Base-by-base conservation (phyloP, 495 filamentous ascomycete species). In the Acidiella bohemica region DNA sequence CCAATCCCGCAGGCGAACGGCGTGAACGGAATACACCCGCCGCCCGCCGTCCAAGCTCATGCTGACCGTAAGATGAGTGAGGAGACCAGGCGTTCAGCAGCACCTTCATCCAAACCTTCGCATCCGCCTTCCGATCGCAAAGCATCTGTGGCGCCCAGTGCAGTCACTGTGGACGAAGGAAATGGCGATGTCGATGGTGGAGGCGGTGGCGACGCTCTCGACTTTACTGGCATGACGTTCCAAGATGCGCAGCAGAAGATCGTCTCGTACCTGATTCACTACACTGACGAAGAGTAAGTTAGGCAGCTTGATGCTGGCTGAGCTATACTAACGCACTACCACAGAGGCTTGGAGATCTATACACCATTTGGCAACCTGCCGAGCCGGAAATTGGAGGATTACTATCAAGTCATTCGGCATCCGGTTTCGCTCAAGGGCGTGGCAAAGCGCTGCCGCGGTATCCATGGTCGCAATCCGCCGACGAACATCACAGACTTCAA, bases 241-340 rank as follows among this genome's bases (percentile, higher is more conserved):
- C 81, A 85, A 50, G 65, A 82, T 44, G 84, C 82, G 0, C 83
- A 92, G 54, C 81, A 87, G 42, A 80, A 81, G 61, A 76, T 92
- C 22, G 62, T 92, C 0, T 67, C 71, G 21, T 78, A 81, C 45
- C 45, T 84, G 36, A 66, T 84, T 9, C 65, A 69, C 17, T 67
- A 76, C 41, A 69, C 72, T 32, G 78, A 83, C 33, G 63, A 66
- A 34, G 54, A 68, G 76, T 76, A 57, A 56, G 70, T 65, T 21
- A 24, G 28, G 11, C n/a, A n/a, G n/a, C 14, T 25, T 16, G 39
- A 39, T 53, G 14, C 44, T 22, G 33, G 39, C 46, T 42, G 49
- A 41, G 26, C 45, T 44, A 26, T 48, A 32, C 21, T 25, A n/a
- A n/a, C n/a, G n/a, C 25, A 27, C 25, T 27, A 7, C 25, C 53